Percentiles rank a stretch among this genome's conserved stretches.
Evolutionary conservation across 2,329 filamentous ascomycete genomes (phyloP).

Genomic region (Amauroascus niger): DNA sequence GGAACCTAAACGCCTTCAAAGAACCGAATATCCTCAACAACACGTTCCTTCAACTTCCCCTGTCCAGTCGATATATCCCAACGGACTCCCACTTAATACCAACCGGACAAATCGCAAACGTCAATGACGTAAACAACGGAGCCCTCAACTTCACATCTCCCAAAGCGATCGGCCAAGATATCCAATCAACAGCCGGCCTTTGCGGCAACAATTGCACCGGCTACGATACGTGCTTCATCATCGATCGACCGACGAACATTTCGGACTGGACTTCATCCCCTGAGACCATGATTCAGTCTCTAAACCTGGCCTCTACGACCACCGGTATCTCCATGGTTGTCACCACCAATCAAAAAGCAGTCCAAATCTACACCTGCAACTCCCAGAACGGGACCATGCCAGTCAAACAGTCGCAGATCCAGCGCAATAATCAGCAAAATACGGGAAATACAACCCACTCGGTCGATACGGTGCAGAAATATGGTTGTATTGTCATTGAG

Average conservation of each 20-base stretch:
- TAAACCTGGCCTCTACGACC: slow-evolving; percentile 55
- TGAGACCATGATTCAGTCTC: slow-evolving; percentile 38
- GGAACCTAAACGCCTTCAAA: slow-evolving; percentile 44
- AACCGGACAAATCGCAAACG: slow-evolving; percentile 63
- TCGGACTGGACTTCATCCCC: slow-evolving; percentile 23
- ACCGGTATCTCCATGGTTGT: slow-evolving; percentile 78
- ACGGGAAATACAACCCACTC: slow-evolving; percentile 38
- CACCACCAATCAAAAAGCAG: slow-evolving; percentile 71
- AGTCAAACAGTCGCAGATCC: slow-evolving; percentile 35
- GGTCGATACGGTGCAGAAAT: slow-evolving; percentile 46
- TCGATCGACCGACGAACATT: slow-evolving; percentile 34
- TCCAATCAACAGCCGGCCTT: slow-evolving; percentile 56
- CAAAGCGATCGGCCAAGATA: slow-evolving; percentile 66
- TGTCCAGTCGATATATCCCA: slow-evolving; percentile 38
- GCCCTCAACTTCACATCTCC: slow-evolving; percentile 58
- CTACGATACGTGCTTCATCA: slow-evolving; percentile 56
- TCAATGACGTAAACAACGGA: slow-evolving; percentile 57
- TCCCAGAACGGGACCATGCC: slow-evolving; percentile 57
- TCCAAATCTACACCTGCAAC: slow-evolving; percentile 81
- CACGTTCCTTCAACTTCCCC: slow-evolving; percentile 38
- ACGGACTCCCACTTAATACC: slow-evolving; percentile 58
- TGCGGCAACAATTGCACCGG: slow-evolving; percentile 76
- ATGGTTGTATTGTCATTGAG: slow-evolving; percentile 83
- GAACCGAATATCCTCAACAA: slow-evolving; percentile 35
- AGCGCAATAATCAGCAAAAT: slow-evolving; percentile 46